A percentile compares a stretch with the other conserved stretches of the same genome.
These are phyloP conservation scores for Cyberlindnera xylosilytica DNA, from an alignment of 805 yeast genomes.

Conservation along the genomic window DNA sequence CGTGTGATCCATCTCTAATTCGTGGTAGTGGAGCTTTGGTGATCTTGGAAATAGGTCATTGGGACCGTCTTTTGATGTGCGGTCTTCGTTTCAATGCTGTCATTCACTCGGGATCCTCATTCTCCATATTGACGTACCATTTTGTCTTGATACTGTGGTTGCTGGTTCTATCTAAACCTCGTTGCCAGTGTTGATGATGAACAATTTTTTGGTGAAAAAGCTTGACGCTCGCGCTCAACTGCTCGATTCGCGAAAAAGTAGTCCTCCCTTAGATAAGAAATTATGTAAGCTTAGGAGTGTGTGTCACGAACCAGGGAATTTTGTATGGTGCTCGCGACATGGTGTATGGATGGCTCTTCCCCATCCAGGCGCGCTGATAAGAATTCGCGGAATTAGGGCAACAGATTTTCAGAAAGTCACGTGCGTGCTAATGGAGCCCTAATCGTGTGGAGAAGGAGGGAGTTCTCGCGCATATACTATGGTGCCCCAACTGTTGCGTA, in stretches of 20 bases:
- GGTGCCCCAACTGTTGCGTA: too few species aligned
- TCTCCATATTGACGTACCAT: constrained; percentile 10
- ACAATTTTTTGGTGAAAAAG: constrained; percentile 10
- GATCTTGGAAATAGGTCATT: too few species aligned
- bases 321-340: background rate
- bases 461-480: too few species aligned
- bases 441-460: too few species aligned
- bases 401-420: background rate
- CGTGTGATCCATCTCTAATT: too few species aligned
- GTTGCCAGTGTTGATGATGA: constrained; percentile 2
- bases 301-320: background rate
- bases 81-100: too few species aligned
- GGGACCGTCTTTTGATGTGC: too few species aligned
- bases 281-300: background rate
- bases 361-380: too few species aligned
- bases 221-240: background rate
- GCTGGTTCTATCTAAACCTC: background rate
- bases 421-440: background rate
- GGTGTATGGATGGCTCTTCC: too few species aligned
- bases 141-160: constrained; percentile 15
- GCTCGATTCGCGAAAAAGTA: background rate
- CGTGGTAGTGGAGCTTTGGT: too few species aligned
- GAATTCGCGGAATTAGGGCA: background rate
- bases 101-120: background rate
- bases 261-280: background rate